These are phyloP conservation scores for Calonectria pseudoturangicola DNA, from an alignment of 2,329 filamentous ascomycete species.

Conservation along the genomic window DNA sequence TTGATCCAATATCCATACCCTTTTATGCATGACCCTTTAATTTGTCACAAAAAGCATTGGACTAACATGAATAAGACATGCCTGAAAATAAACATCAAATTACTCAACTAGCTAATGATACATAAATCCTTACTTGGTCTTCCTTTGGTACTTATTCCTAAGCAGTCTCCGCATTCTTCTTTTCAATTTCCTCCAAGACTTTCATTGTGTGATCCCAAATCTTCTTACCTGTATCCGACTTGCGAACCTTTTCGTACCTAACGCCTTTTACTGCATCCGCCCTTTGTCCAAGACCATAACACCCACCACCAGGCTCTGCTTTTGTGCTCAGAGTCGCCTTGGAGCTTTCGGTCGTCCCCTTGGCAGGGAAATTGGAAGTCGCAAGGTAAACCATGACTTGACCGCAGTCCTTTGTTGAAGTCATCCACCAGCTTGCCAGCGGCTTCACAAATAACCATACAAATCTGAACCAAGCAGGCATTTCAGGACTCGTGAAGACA, in stretches of 20 bases:
- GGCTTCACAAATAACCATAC: not conserved
- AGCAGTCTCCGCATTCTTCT: not conserved
- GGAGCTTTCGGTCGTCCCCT: not conserved
- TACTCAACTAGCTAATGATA: not conserved
- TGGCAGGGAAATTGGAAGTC: not conserved
- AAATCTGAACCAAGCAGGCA: not conserved
- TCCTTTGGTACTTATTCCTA: not conserved
- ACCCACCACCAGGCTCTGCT: not conserved
- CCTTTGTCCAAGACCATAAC: not conserved
- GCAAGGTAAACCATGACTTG: slow-evolving; percentile 12
- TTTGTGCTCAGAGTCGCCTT: not conserved
- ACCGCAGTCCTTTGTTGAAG: not conserved
- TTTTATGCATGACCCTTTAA: no score
- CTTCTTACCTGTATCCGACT: not conserved
- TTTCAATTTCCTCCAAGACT: not conserved
- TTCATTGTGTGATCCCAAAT: slow-evolving; percentile 18
- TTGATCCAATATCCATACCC: no score
- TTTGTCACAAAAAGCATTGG: no score
- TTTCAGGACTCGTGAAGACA: not conserved
- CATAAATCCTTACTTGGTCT: no score
- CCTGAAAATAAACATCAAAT: not conserved
- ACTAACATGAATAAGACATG: no score
- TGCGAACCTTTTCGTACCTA: slow-evolving; percentile 6
- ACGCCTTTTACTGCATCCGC: not conserved
- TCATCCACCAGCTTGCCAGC: slow-evolving; percentile 2